phyloP scores from a whole-genome alignment of 106 monocot genomes.

The Dioscorea dumetorum region DNA sequence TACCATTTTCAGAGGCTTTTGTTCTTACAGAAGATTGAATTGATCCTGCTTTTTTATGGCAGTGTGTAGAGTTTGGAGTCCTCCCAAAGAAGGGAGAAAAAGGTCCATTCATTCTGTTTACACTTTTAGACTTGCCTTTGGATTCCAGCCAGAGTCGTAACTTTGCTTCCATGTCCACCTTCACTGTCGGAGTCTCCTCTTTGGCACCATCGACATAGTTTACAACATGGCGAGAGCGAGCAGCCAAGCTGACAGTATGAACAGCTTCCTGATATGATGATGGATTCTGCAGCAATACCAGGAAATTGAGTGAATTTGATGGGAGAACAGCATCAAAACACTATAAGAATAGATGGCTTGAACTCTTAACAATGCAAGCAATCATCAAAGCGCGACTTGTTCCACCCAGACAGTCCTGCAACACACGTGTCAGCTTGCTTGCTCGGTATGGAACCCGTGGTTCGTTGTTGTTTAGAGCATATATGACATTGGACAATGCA shows the following conservation, averaged over 20 bases:
- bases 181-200: conserved; percentile 56
- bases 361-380: conserved; percentile 74
- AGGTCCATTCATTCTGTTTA: conserved; percentile 41
- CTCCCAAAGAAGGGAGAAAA: conserved; percentile 28
- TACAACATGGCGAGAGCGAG: conserved; percentile 66
- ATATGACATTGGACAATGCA: conserved; percentile 83
- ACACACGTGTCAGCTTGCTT: conserved; percentile 83
- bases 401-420: conserved; percentile 94
- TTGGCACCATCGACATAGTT: conserved; percentile 40
- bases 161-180: conserved; percentile 89
- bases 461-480: conserved; percentile 84
- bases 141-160: conserved; percentile 83
- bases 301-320: not conserved
- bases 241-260: conserved; percentile 86
- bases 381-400: conserved; percentile 77
- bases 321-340: not conserved
- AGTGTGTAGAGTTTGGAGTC: conserved; percentile 22
- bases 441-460: conserved; percentile 74
- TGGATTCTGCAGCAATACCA: conserved; percentile 53
- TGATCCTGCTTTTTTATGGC: conserved; percentile 20
- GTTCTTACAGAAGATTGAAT: conserved; percentile 19
- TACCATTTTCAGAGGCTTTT: conserved; percentile 13
- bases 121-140: conserved; percentile 61
- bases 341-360: not conserved
- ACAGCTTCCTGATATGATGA: conserved; percentile 79